phyloP scores from a whole-genome alignment of 139 green algal genomes.

The Monoraphidium neglectum region DNA sequence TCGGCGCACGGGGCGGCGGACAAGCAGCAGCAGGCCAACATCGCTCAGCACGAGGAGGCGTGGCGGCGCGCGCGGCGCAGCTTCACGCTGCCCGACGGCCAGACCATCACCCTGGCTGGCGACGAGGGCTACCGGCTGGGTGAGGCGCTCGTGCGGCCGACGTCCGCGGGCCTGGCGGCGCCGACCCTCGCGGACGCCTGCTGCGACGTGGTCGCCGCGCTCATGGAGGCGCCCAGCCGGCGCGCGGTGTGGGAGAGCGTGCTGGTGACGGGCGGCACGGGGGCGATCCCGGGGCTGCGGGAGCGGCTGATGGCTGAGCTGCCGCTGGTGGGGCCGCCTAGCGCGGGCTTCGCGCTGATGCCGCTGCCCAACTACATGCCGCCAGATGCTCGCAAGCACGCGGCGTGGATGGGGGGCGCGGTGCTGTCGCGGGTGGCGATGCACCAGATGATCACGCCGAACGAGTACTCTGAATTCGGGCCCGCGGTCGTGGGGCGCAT shows the following conservation, averaged over 20 bases:
- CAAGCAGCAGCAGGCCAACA: constrained; percentile 15
- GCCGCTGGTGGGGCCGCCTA: constrained; percentile 25
- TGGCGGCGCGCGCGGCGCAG: neutral
- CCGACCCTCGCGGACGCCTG: constrained; percentile 11
- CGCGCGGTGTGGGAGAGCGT: constrained; percentile 49
- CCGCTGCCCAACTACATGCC: constrained; percentile 43
- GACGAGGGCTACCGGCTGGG: constrained; percentile 21
- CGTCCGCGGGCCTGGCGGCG: constrained; percentile 30
- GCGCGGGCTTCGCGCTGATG: constrained; percentile 26
- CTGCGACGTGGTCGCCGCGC: constrained; percentile 14
- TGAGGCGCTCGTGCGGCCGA: constrained; percentile 56
- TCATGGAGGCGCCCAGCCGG: constrained; percentile 38
- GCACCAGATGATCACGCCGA: constrained; percentile 74
- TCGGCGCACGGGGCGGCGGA: neutral
- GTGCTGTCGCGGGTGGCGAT: constrained; percentile 84
- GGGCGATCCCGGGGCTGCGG: constrained; percentile 26
- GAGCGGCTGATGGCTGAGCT: constrained; percentile 41
- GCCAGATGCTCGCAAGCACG: constrained; percentile 24
- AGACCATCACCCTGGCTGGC: constrained; percentile 43
- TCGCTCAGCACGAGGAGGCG: neutral
- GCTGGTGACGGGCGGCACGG: constrained; percentile 62
- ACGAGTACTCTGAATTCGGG: constrained; percentile 90
- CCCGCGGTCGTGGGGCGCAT: constrained; percentile 51
- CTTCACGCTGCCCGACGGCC: constrained; percentile 65
- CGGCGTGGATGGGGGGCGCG: constrained; percentile 85